A percentile compares a stretch with the other conserved stretches of the same genome.
Conservation (phyloP, 306 rosid species). For the Cicer yamashitae region DNA sequence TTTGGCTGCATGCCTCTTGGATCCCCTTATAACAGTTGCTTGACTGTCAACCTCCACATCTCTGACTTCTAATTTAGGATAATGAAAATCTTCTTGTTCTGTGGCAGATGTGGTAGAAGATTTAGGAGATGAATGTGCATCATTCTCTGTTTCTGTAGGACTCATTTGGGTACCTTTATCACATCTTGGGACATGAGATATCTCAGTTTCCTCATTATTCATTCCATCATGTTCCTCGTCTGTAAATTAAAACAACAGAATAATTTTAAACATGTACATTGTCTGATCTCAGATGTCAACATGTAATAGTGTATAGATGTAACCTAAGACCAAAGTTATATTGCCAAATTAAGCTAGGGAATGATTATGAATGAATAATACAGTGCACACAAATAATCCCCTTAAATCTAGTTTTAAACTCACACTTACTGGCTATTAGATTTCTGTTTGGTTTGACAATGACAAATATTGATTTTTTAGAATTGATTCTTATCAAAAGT, state of each 20-base stretch:
- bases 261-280: conserved; percentile 20
- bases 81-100: conserved; percentile 48
- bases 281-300: conserved; percentile 17
- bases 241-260: conserved; percentile 43
- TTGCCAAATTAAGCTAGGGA: too few relatives aligned
- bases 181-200: conserved; percentile 53
- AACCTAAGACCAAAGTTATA: too few relatives aligned
- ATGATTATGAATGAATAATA: conserved; percentile 17
- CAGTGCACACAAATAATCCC: conserved; percentile 1
- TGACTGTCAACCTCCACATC: conserved; percentile 86
- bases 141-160: conserved; percentile 49
- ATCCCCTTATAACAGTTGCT: conserved; percentile 56
- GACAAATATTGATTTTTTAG: too few relatives aligned
- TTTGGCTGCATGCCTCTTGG: conserved; percentile 52
- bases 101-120: conserved; percentile 46
- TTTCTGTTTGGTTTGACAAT: too few relatives aligned
- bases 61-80: conserved; percentile 62
- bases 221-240: conserved; percentile 54
- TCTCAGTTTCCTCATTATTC: conserved; percentile 42
- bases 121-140: conserved; percentile 47
- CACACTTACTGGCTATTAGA: not conserved
- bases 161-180: conserved; percentile 87
- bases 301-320: not conserved
- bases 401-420: not conserved
- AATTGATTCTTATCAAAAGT: too few relatives aligned